These are phyloP conservation scores for Tillandsia leiboldiana DNA, from an alignment of 176 grass and related monocot species.

Conservation along the genomic window DNA sequence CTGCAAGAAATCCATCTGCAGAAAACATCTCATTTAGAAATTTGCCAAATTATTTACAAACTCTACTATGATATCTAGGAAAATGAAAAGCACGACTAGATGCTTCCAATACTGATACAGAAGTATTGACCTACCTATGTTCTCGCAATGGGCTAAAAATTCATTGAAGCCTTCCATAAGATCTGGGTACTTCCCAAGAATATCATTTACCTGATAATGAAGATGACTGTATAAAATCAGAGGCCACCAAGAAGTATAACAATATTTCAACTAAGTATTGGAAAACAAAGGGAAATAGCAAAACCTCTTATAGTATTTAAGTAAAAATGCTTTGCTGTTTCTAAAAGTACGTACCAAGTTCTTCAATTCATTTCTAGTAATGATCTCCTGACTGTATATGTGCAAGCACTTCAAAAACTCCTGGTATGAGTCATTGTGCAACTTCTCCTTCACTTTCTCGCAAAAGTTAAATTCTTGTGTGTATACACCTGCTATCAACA, in stretches of 20 bases:
- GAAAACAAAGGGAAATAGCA: too few relatives aligned
- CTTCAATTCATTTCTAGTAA: constrained; percentile 87
- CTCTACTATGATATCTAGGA: background rate
- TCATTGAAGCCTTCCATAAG: constrained; percentile 59
- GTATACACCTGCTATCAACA: constrained; percentile 54
- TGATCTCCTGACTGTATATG: constrained; percentile 97
- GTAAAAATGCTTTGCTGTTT: background rate
- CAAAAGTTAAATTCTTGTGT: constrained; percentile 83
- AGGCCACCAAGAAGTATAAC: background rate
- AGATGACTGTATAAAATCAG: constrained; percentile 12
- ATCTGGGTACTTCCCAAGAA: constrained; percentile 58
- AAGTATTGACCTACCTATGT: constrained; percentile 42
- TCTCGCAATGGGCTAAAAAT: constrained; percentile 66
- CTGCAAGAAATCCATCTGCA: constrained; percentile 75
- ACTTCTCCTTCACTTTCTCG: constrained; percentile 94
- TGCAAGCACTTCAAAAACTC: constrained; percentile 99
- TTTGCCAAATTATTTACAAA: too few relatives aligned
- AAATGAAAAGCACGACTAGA: constrained; percentile 11
- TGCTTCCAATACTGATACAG: background rate
- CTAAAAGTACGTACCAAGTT: constrained; percentile 58
- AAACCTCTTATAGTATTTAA: too few relatives aligned
- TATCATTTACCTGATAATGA: constrained; percentile 44
- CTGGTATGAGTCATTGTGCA: constrained; percentile 82
- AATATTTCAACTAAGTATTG: too few relatives aligned
- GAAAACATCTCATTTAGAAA: constrained; percentile 27